Evolutionary conservation across 2,329 filamentous ascomycete genomes (phyloP).

Genomic region (Sclerotiophoma versabilis): DNA sequence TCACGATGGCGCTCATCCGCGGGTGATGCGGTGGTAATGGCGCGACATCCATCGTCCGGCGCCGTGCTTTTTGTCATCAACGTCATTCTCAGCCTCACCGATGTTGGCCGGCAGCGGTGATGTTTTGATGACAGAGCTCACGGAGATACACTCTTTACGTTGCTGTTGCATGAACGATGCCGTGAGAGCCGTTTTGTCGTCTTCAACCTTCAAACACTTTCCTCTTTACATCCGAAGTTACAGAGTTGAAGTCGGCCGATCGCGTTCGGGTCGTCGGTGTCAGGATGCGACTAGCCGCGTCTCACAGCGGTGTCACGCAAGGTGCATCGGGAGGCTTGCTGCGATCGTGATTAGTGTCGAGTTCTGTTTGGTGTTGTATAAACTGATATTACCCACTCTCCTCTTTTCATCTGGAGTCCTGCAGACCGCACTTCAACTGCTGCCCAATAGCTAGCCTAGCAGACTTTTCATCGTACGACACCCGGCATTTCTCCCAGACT

Average conservation of each 20-base stretch:
- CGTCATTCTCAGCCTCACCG: constrained; percentile 16
- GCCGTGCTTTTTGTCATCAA: constrained; percentile 17
- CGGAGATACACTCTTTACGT: background rate
- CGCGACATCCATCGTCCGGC: constrained; percentile 14
- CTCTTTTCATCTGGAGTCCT: constrained; percentile 10
- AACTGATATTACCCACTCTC: constrained; percentile 16
- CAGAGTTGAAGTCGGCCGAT: constrained; percentile 11
- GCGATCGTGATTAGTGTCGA: constrained; percentile 17
- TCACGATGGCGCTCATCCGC: constrained; percentile 15
- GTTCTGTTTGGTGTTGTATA: constrained; percentile 11
- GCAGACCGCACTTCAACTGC: constrained; percentile 7
- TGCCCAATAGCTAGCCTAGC: constrained; percentile 8
- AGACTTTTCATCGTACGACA: constrained; percentile 6
- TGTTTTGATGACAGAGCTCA: constrained; percentile 4
- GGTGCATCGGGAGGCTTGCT: constrained; percentile 18
- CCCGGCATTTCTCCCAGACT: background rate
- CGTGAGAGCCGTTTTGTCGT: background rate
- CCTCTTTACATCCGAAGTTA: background rate
- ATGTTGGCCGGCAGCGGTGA: constrained; percentile 10
- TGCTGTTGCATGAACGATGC: background rate
- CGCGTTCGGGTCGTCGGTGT: constrained; percentile 15
- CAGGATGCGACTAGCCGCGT: constrained; percentile 10
- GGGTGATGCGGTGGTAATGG: constrained; percentile 15
- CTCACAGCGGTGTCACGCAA: constrained; percentile 12
- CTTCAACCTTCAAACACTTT: background rate